A percentile compares a stretch with the other conserved stretches of the same genome.
Evolutionary conservation across 2,329 filamentous ascomycete species (phyloP).

Genomic region (Alternaria sp.): DNA sequence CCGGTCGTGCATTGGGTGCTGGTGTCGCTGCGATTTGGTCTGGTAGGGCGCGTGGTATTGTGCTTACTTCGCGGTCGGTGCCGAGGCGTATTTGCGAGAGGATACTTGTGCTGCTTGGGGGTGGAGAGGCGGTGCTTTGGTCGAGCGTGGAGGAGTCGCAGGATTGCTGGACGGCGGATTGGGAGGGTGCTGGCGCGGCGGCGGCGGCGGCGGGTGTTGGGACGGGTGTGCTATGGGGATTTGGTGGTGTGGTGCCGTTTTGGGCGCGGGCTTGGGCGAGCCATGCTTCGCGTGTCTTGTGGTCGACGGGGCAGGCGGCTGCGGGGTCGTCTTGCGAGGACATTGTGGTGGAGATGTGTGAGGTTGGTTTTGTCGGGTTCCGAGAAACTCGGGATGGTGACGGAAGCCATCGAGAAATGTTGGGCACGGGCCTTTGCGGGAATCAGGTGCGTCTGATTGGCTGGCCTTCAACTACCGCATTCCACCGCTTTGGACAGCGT

Average conservation of each 20-base stretch:
- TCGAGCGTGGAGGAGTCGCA: slow-evolving; percentile 49
- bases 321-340: slow-evolving; percentile 42
- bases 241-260: slow-evolving; percentile 26
- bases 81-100: slow-evolving; percentile 43
- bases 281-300: slow-evolving; percentile 88
- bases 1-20: slow-evolving; percentile 47
- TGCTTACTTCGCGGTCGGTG: slow-evolving; percentile 55
- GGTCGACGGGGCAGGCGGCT: slow-evolving; percentile 80
- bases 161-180: slow-evolving; percentile 31
- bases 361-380: slow-evolving; percentile 2
- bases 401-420: slow-evolving; percentile 30
- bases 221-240: slow-evolving; percentile 24
- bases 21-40: slow-evolving; percentile 45
- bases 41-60: slow-evolving; percentile 42
- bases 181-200: slow-evolving; percentile 26
- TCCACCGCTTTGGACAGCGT: slow-evolving; percentile 20
- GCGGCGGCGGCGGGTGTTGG: slow-evolving; percentile 31
- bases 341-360: slow-evolving; percentile 22
- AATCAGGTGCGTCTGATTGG: slow-evolving; percentile 28
- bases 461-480: neutral
- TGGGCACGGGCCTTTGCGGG: slow-evolving; percentile 29
- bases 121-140: slow-evolving; percentile 33
- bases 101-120: slow-evolving; percentile 20
- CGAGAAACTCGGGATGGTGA: slow-evolving; percentile 20
- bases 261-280: slow-evolving; percentile 69